A percentile compares a stretch with the other conserved stretches of the same genome.
Conservation (phyloP, 1,139 yeast genomes). For the Yamadazyma conglobata region DNA sequence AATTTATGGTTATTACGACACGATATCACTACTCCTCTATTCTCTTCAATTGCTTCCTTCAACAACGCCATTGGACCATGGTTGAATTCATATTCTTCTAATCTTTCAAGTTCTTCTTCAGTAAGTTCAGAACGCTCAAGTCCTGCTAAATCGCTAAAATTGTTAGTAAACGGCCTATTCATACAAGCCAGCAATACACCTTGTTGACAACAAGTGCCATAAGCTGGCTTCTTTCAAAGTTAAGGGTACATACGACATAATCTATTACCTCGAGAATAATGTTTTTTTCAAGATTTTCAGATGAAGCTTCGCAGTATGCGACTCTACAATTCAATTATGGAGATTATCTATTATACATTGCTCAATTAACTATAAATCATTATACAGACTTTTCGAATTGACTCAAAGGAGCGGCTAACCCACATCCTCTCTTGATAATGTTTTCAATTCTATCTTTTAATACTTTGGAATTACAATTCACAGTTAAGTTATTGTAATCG, state of each 20-base stretch:
- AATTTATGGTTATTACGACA: constrained; percentile 91
- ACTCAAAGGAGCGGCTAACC: constrained; percentile 74
- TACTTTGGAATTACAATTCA: constrained; percentile 75
- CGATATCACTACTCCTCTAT: constrained; percentile 78
- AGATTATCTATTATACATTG: constrained; percentile 6
- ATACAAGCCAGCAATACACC: no score
- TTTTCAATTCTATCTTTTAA: constrained; percentile 80
- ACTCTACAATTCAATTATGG: no score
- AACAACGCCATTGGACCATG: constrained; percentile 90
- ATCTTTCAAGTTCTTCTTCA: constrained; percentile 70
- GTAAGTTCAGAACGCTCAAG: constrained; percentile 78
- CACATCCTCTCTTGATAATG: constrained; percentile 72
- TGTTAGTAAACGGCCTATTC: constrained; percentile 17
- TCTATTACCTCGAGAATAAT: no score
- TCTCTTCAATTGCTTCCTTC: constrained; percentile 72
- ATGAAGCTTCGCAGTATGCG: no score
- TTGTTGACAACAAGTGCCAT: no score
- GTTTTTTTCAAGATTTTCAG: no score
- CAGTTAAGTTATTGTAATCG: constrained; percentile 59
- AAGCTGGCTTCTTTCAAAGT: no score
- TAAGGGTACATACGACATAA: constrained; percentile 14
- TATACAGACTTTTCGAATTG: constrained; percentile 12
- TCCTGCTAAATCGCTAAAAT: constrained; percentile 55
- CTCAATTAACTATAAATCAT: neutral
- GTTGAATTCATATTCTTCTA: constrained; percentile 86